Conservation (phyloP, 148 eudicot species). For the Vaccinium vitisidaea region DNA sequence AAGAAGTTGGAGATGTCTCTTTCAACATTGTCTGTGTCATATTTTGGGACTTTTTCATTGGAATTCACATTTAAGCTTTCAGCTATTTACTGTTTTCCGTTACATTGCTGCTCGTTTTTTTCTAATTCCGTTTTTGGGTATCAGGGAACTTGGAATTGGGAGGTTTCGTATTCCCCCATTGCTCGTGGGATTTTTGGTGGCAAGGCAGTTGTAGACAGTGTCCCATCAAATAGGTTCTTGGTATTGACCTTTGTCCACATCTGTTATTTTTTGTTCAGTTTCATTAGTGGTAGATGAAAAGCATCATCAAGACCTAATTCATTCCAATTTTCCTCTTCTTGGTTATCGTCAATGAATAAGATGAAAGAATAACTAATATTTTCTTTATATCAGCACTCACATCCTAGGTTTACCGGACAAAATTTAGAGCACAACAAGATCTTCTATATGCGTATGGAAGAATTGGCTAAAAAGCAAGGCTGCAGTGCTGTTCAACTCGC, state of each 20-base stretch:
- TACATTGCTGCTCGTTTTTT: not conserved
- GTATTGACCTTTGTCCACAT: constrained; percentile 27
- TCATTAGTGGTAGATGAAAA: not conserved
- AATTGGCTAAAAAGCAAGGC: constrained; percentile 53
- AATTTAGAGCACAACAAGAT: constrained; percentile 71
- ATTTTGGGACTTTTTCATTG: not conserved
- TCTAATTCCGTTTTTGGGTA: not conserved
- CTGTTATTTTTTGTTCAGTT: not conserved
- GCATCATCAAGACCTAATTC: not conserved
- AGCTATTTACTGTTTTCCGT: not conserved
- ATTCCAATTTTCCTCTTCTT: not conserved
- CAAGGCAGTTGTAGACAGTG: constrained; percentile 59
- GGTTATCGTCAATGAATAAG: not conserved
- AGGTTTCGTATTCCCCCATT: constrained; percentile 73
- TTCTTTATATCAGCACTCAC: constrained; percentile 29
- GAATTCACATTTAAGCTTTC: not conserved
- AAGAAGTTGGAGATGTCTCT: not conserved
- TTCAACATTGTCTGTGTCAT: not conserved
- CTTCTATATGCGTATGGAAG: constrained; percentile 46
- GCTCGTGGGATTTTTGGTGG: constrained; percentile 82
- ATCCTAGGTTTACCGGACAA: constrained; percentile 59
- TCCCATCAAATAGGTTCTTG: constrained; percentile 50
- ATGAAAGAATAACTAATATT: not conserved
- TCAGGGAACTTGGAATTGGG: constrained; percentile 82
- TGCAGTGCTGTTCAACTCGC: constrained; percentile 74